Evolutionary conservation across 768 basidiomycete genomes (phyloP), one percentile per base, ranked within the genome.

Genomic region (Galerina marginata): DNA sequence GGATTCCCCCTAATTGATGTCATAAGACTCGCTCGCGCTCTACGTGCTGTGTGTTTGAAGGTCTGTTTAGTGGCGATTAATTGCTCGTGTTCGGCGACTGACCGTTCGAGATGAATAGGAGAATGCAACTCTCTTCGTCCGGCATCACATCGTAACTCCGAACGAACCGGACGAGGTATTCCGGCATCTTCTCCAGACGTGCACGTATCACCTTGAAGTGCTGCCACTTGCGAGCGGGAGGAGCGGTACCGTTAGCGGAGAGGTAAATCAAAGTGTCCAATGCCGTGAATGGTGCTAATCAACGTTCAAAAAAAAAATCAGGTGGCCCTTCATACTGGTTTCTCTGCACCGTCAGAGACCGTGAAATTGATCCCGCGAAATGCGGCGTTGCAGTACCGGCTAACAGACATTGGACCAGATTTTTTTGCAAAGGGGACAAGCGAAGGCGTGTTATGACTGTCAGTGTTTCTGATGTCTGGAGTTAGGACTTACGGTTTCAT

Each of bases 401-500:
- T 93, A 61, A 85, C 86, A 12, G 92, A 93, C 62, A 72, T 75
- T 7, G 82, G 87, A 2, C 83, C 85, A 2, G 73, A 84, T 0
- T 93, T 88, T 75, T 93, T 94, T 67, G 83, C 88, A 58, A 83
- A 86, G 60, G 92, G 92, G 4, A 93, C 86, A 12, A 84, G 86
- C 12, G 80, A 79, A 36, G 87, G 83, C 1, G 85, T 93, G 4
- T 72, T 92, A 43, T 91, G 69, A 69, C 29, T 5, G 29, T 20
- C 20, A 20, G 20, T 20, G 20, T 33, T 33, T 33, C 4, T 33
- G 29, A 33, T 33, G 2, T 33, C 29, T 33, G 29, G 29, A 33
- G 29, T 33, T 33, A 33, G 29, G 29, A 33, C 29, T 33, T 33
- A 33, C 29, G 29, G 29, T 33, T 33, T 33, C 29, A 33, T 33